phyloP scores from a whole-genome alignment of 2,329 filamentous ascomycete species.

The Penicillium sp. region DNA sequence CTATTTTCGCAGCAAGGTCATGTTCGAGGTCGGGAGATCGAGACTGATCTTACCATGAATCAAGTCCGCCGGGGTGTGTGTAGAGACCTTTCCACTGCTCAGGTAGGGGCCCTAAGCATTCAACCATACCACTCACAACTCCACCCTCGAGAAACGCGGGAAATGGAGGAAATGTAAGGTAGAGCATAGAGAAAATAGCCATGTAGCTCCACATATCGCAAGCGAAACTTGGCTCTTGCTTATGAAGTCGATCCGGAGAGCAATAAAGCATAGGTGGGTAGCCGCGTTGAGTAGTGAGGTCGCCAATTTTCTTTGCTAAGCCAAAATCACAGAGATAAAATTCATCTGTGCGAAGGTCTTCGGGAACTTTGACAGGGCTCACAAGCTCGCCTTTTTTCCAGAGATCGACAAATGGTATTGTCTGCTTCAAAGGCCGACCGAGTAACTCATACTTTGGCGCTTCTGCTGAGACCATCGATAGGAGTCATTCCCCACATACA shows the following conservation, averaged over 20 bases:
- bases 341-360: constrained; percentile 16
- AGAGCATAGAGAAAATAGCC: constrained; percentile 28
- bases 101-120: constrained; percentile 26
- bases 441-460: neutral
- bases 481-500: neutral
- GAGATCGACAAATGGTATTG: neutral
- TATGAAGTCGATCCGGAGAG: constrained; percentile 5
- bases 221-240: constrained; percentile 22
- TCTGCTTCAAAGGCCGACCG: neutral
- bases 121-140: constrained; percentile 20
- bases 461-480: neutral
- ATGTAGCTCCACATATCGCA: constrained; percentile 36
- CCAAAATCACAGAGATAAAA: constrained; percentile 32
- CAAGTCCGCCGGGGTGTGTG: constrained; percentile 7
- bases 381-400: too few species aligned
- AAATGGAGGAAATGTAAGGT: constrained; percentile 21
- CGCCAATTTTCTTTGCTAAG: constrained; percentile 21
- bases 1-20: constrained; percentile 14
- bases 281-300: constrained; percentile 7
- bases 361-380: too few species aligned
- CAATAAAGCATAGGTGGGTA: constrained; percentile 3
- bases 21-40: constrained; percentile 4
- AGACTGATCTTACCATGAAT: constrained; percentile 31
- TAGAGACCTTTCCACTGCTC: constrained; percentile 22
- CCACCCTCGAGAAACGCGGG: constrained; percentile 12